Conservation (phyloP, 345 rosid species). For the Hibiscus mutabilis region DNA sequence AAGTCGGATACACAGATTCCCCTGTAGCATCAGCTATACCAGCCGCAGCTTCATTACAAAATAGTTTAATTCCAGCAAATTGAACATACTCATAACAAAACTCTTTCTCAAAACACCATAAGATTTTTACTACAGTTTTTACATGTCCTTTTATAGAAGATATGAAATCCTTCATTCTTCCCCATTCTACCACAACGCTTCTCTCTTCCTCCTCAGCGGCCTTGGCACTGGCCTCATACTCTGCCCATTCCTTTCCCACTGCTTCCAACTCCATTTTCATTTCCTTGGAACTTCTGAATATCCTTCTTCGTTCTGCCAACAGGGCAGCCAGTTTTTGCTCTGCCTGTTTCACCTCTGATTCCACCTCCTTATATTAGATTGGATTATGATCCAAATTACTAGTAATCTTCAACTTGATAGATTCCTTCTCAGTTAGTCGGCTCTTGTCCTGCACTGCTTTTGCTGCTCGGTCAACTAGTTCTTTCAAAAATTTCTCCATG, state of each 20-base stretch:
- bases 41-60: too few relatives aligned
- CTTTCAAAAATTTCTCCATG: neutral
- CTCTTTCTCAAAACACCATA: too few relatives aligned
- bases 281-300: neutral
- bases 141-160: neutral
- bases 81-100: too few relatives aligned
- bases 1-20: too few relatives aligned
- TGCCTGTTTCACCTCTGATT: neutral
- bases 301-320: neutral
- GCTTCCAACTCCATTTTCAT: neutral
- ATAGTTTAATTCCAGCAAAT: too few relatives aligned
- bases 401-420: neutral
- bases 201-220: neutral
- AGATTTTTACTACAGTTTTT: too few relatives aligned
- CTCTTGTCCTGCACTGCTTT: neutral
- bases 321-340: neutral
- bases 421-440: neutral
- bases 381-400: neutral
- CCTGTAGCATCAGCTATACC: too few relatives aligned
- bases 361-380: neutral
- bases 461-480: neutral
- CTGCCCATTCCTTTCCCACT: neutral
- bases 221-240: neutral
- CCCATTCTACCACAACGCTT: neutral
- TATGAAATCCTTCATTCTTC: neutral